A percentile compares a stretch with the other conserved stretches of the same genome.
These are phyloP conservation scores for Lotmaria passim DNA, from an alignment of 208 protist genomes.

Conservation along the genomic window DNA sequence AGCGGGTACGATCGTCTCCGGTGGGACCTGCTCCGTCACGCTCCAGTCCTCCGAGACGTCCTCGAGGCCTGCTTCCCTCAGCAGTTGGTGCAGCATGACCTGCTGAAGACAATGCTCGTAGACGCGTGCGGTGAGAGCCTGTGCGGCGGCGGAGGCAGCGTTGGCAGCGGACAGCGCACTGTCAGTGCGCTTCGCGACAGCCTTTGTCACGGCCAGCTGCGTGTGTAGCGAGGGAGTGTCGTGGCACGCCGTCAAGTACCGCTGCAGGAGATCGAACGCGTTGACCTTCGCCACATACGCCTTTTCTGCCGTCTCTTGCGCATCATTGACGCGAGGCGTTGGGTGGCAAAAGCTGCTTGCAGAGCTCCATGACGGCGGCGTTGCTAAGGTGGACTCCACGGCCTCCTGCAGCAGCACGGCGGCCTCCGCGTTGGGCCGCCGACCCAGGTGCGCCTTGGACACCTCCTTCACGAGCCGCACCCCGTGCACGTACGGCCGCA, in stretches of 20 bases:
- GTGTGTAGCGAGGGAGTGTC: neutral
- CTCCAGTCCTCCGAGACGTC: constrained; percentile 20
- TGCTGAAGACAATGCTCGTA: constrained; percentile 40
- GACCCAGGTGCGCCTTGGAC: constrained; percentile 10
- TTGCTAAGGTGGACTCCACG: constrained; percentile 28
- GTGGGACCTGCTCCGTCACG: constrained; percentile 32
- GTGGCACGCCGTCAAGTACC: constrained; percentile 16
- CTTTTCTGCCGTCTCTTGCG: neutral
- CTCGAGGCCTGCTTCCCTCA: constrained; percentile 26
- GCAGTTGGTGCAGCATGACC: constrained; percentile 27
- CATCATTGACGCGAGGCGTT: neutral
- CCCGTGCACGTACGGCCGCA: constrained; percentile 27
- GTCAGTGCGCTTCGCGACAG: neutral
- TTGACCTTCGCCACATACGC: constrained; percentile 15
- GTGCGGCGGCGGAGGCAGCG: constrained; percentile 20
- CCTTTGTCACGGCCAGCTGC: neutral
- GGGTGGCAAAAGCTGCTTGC: too few species aligned
- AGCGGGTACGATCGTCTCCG: constrained; percentile 26
- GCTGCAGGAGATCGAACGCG: constrained; percentile 34
- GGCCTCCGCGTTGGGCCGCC: constrained; percentile 22
- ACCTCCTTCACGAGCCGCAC: constrained; percentile 33
- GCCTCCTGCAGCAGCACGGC: constrained; percentile 30
- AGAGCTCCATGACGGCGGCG: neutral
- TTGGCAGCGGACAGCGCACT: constrained; percentile 8
- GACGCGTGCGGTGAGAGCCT: constrained; percentile 26